Conservation (phyloP, 192 early-diverging fungal species). For the Coemansia sp. region DNA sequence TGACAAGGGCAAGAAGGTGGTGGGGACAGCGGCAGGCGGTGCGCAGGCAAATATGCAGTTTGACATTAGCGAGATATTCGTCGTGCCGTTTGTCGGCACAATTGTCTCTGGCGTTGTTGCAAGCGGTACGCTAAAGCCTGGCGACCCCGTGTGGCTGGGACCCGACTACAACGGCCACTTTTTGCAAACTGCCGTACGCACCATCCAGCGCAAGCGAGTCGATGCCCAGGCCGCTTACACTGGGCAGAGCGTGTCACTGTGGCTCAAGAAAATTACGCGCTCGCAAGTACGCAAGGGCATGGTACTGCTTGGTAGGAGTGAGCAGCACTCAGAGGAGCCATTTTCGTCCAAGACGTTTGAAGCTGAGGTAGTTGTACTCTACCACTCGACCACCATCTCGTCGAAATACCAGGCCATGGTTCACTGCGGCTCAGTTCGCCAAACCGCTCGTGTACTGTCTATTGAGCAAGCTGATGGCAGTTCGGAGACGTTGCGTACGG, state of each 20-base stretch:
- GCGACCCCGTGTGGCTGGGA: conserved; percentile 82
- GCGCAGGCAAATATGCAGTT: conserved; percentile 65
- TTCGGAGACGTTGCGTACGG: conserved; percentile 74
- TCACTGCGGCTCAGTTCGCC: conserved; percentile 85
- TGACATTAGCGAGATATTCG: conserved; percentile 89
- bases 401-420: conserved; percentile 95
- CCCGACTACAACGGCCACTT: conserved; percentile 87
- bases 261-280: conserved; percentile 82
- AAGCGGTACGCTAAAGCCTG: conserved; percentile 74
- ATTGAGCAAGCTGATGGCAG: conserved; percentile 19
- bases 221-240: conserved; percentile 74
- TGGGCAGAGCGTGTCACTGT: conserved; percentile 86
- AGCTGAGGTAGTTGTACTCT: conserved; percentile 90
- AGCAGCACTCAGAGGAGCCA: conserved; percentile 14
- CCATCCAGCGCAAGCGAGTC: conserved; percentile 88
- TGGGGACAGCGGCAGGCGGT: not conserved
- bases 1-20: not conserved
- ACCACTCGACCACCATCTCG: conserved; percentile 90
- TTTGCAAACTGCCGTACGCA: conserved; percentile 73
- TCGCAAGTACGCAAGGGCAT: conserved; percentile 76
- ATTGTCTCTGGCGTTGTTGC: conserved; percentile 84
- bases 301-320: conserved; percentile 38
- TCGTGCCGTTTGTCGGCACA: conserved; percentile 89
- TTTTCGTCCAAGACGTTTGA: conserved; percentile 69
- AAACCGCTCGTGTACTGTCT: conserved; percentile 82